Percentiles rank a stretch among this genome's conserved stretches.
Evolutionary conservation across 805 yeast genomes (phyloP).

Genomic region (Yamadazyma olivae): DNA sequence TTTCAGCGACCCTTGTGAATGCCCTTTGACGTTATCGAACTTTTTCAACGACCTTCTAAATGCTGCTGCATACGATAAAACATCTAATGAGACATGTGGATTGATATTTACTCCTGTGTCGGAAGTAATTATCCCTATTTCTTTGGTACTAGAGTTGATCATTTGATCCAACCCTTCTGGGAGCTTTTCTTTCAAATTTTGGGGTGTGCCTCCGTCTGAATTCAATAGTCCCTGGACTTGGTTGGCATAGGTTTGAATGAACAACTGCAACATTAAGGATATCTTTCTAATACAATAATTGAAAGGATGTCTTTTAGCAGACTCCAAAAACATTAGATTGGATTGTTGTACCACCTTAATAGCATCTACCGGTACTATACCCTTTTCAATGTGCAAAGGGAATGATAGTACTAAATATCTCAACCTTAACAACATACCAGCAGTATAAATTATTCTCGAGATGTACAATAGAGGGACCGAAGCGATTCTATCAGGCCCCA

Average conservation of each 20-base stretch:
- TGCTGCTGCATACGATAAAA: constrained; percentile 40
- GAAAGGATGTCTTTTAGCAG: constrained; percentile 24
- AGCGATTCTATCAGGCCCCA: constrained; percentile 47
- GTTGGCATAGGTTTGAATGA: constrained; percentile 58
- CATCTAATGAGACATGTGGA: constrained; percentile 29
- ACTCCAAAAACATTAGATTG: constrained; percentile 24
- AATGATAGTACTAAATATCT: constrained; percentile 54
- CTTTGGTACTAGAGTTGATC: neutral
- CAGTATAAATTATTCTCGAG: constrained; percentile 59
- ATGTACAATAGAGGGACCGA: constrained; percentile 55
- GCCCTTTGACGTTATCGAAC: neutral
- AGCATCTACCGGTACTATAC: constrained; percentile 47
- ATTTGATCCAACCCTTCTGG: neutral
- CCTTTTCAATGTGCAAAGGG: constrained; percentile 43
- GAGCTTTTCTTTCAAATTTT: neutral
- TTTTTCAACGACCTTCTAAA: constrained; percentile 19
- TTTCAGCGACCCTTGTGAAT: constrained; percentile 1
- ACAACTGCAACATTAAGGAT: constrained; percentile 54
- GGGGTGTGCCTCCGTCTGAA: constrained; percentile 13
- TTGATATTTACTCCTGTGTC: constrained; percentile 6
- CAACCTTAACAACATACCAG: constrained; percentile 59
- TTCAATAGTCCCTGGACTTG: constrained; percentile 42
- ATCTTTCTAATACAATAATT: constrained; percentile 54
- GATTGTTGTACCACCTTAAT: constrained; percentile 30
- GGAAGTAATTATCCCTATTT: constrained; percentile 6